Evolutionary conservation across 2,329 filamentous ascomycete genomes (phyloP).

Genomic region (Tolypocladium tundrense): DNA sequence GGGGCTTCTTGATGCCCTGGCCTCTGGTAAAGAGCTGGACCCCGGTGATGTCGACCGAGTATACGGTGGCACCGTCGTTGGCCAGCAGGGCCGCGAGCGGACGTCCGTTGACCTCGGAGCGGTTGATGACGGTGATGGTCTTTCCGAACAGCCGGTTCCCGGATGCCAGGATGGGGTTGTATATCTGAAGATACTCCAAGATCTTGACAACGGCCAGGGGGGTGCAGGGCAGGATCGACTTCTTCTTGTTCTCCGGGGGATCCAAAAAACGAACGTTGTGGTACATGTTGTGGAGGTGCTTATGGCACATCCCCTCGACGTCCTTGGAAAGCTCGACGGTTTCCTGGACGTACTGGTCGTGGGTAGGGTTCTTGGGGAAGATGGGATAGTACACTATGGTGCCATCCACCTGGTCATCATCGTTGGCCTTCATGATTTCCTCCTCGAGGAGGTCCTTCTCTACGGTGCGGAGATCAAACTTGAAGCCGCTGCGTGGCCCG

Average conservation of each 20-base stretch:
- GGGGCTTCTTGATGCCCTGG: conserved; percentile 70
- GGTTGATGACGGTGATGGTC: conserved; percentile 92
- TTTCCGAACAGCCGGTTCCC: conserved; percentile 90
- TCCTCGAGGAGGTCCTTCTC: conserved; percentile 86
- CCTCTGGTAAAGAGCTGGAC: conserved; percentile 89
- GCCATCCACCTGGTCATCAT: conserved; percentile 65
- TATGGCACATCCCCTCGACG: conserved; percentile 88
- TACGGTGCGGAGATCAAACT: conserved; percentile 75
- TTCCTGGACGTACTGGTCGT: conserved; percentile 94
- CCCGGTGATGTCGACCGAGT: conserved; percentile 86
- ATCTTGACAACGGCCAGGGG: conserved; percentile 96
- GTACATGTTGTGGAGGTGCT: conserved; percentile 99
- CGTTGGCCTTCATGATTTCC: conserved; percentile 74
- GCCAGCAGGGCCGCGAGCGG: conserved; percentile 87
- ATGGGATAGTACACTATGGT: conserved; percentile 99
- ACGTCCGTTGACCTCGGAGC: conserved; percentile 88
- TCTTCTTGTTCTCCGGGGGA: conserved; percentile 62
- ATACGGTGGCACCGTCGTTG: conserved; percentile 92
- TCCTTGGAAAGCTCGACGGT: conserved; percentile 85
- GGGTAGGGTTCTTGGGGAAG: conserved; percentile 66
- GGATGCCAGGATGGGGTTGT: conserved; percentile 87
- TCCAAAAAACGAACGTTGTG: conserved; percentile 95
- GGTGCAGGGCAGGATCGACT: conserved; percentile 91
- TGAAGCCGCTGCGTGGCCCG: conserved; percentile 58
- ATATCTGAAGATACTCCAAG: conserved; percentile 88